Evolutionary conservation across 495 filamentous ascomycete genomes (phyloP), one percentile per base, ranked within the genome.

Genomic region (Zalerion maritima): DNA sequence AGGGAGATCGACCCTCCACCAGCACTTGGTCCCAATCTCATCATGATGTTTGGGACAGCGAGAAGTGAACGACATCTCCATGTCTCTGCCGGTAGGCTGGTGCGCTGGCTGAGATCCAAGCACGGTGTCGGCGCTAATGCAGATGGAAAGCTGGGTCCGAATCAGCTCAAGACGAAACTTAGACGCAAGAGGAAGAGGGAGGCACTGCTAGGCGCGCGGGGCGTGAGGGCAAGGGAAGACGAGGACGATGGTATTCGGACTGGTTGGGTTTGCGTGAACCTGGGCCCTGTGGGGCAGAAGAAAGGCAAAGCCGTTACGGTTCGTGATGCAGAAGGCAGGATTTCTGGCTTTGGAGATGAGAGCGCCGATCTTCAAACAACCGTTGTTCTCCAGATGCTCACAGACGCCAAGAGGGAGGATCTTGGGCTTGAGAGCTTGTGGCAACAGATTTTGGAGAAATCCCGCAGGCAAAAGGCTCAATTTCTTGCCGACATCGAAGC

Each of bases 191-290:
- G 72, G n/a, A 78, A 75, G 44, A 69, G 80, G 32, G 78, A 81
- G 9, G 79, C 75, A 50, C 52, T 94, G 29, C 48, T 89, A 18
- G 77, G 74, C 10, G 59, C 36, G 37, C 69, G 49, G 53, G 62
- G 53, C 10, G 42, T 54, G 21, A 42, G 46, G 17, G 27, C 35
- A 23, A 72, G 57, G 20, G 47, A 43, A 3, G 60, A 67, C 23
- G 42, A 48, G 0, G 73, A 91, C 41, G 84, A 93, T 42, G 86
- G 83, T 1, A 80, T 92, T 21, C 70, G 71, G 16, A 91, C 85
- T 10, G 85, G 84, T 1, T 97, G 89, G 89, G 79, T 97, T 6
- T 97, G 91, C 54, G 80, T 96, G 23, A 86, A 92, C 52, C 61
- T 84, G 2, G 83, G 85, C 1, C 63, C 64, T 10, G 66, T 92